Base-by-base conservation (phyloP, 2,329 filamentous ascomycete species). In the Dendryphion nanum region DNA sequence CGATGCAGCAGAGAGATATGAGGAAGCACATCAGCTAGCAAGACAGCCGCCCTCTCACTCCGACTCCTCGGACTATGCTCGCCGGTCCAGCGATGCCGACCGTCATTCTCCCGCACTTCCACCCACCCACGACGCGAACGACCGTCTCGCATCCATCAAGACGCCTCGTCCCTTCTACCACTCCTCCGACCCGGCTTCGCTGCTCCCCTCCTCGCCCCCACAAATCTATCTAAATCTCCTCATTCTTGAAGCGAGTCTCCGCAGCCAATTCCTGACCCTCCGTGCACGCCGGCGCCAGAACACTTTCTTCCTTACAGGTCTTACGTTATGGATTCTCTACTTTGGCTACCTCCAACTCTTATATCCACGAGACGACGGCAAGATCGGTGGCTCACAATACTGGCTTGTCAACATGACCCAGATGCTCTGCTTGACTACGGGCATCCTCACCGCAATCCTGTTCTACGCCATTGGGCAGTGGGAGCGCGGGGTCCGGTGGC, bases 221-320 rank as follows among this genome's bases (percentile, higher is more conserved):
- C 93, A 95, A 74, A 96, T 98, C 61, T 98, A 98, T 71, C 82
- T 98, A 57, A 98, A 98, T 68, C 84, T 98, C 17, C 79, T 98
- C 42, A 94, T 98, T 56, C 86, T 98, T 66, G 93, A 98, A 67
- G 89, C 89, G 33, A 95, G 89, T 4, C 75, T 98, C 23, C 88
- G 93, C 49, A 84, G 89, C 17, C 93, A 98, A 58, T 97, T 94
- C 68, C 82, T 98, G 40, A 87, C 89, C 46, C 78, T 97, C 30
- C 86, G 91, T 42, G 86, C 89, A 32, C 84, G 93, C 29, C 80
- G 89, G 33, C 84, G 93, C 13, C 88, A 96, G 56, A 91, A 98
- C 66, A 90, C 89, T 2, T 94, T 97, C 69, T 95, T 97, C 59
- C 74, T 97, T 16, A 76, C 85, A 14, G 74, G 95, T 8, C 78